phyloP scores from a whole-genome alignment of 108 stramenopile species.

The Nitzschia sp. region DNA sequence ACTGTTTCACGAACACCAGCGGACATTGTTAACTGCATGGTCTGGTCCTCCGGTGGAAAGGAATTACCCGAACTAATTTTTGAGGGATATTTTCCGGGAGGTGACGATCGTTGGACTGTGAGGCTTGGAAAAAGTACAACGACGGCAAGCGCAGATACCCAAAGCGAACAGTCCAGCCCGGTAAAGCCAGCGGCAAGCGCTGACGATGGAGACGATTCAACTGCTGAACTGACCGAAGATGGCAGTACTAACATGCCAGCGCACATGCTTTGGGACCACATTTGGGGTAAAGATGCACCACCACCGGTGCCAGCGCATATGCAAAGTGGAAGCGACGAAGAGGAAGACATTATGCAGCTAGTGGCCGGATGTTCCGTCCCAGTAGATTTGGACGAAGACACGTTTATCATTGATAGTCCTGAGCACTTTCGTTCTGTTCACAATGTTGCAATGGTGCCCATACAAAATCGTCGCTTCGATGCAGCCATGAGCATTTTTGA shows the following conservation, averaged over 20 bases:
- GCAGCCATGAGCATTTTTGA: conserved; percentile 40
- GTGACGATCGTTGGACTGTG: conserved; percentile 58
- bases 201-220: conserved; percentile 16
- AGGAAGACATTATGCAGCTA: conserved; percentile 40
- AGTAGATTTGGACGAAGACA: conserved; percentile 61
- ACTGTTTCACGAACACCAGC: conserved; percentile 10
- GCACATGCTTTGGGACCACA: conserved; percentile 33
- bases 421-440: conserved; percentile 47
- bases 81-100: conserved; percentile 52
- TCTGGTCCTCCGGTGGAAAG: conserved; percentile 43
- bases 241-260: conserved; percentile 27
- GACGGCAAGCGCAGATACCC: background rate
- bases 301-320: conserved; percentile 36
- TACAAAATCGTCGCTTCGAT: conserved; percentile 36
- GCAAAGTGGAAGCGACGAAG: conserved; percentile 9
- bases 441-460: conserved; percentile 33
- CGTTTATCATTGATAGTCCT: conserved; percentile 47
- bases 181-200: background rate
- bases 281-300: conserved; percentile 45
- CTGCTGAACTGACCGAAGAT: conserved; percentile 8
- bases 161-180: background rate
- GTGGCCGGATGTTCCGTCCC: conserved; percentile 46
- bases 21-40: conserved; percentile 42
- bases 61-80: conserved; percentile 50
- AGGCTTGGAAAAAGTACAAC: conserved; percentile 10